Evolutionary conservation across 2,329 filamentous ascomycete genomes (phyloP).

Genomic region (Colletotrichum sp.): DNA sequence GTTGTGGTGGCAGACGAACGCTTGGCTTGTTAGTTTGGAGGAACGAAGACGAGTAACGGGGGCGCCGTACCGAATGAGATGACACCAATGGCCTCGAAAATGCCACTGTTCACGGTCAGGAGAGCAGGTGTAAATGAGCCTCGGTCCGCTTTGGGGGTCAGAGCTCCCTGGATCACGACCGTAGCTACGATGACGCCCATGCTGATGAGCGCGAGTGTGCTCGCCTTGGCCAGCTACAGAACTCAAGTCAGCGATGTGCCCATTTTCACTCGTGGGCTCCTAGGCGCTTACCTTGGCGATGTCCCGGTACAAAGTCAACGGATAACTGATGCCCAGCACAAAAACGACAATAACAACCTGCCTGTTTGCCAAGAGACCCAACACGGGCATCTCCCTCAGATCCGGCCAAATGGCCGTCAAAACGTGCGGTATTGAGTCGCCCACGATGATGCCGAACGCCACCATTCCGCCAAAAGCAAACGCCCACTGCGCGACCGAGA

Average conservation of each 20-base stretch:
- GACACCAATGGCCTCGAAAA: conserved; percentile 96
- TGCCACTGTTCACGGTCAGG: conserved; percentile 81
- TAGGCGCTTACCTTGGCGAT: conserved; percentile 80
- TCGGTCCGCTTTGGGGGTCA: conserved; percentile 73
- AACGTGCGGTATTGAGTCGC: conserved; percentile 94
- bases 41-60: background rate
- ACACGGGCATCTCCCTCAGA: conserved; percentile 72
- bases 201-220: conserved; percentile 88
- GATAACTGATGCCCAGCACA: conserved; percentile 84
- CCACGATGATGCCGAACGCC: conserved; percentile 96
- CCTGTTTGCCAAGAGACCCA: conserved; percentile 83
- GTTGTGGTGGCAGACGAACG: conserved; percentile 86
- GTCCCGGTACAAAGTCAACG: conserved; percentile 91
- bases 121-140: conserved; percentile 74
- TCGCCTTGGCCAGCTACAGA: conserved; percentile 87
- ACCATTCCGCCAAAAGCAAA: conserved; percentile 99
- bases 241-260: background rate
- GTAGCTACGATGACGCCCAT: conserved; percentile 91
- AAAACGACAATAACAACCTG: conserved; percentile 88
- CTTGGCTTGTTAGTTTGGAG: conserved; percentile 43
- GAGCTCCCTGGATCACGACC: conserved; percentile 81
- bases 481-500: conserved; percentile 90
- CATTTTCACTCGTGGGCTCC: background rate
- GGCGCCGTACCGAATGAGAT: conserved; percentile 83
- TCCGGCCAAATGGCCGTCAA: conserved; percentile 81